Evolutionary conservation across 345 rosid genomes (phyloP).

Genomic region (Laguncularia racemosa): DNA sequence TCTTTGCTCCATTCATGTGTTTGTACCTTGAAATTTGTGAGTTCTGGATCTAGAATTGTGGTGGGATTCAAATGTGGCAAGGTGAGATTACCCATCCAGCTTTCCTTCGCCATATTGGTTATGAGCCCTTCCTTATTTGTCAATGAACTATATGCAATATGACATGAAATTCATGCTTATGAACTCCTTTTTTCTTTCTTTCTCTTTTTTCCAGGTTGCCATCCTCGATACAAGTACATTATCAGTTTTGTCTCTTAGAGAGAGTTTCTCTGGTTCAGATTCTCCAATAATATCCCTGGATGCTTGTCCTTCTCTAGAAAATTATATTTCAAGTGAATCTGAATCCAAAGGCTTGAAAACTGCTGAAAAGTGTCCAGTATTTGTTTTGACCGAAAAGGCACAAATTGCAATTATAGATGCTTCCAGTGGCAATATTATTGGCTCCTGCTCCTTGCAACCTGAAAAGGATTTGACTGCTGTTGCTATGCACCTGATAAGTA

Average conservation of each 20-base stretch:
- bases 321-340: slow-evolving; percentile 23
- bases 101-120: background rate
- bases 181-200: slow-evolving; percentile 6
- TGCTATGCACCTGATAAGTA: slow-evolving; percentile 67
- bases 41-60: slow-evolving; percentile 51
- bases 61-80: slow-evolving; percentile 77
- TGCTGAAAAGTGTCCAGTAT: slow-evolving; percentile 25
- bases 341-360: slow-evolving; percentile 23
- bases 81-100: slow-evolving; percentile 32
- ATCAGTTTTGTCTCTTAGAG: slow-evolving; percentile 54
- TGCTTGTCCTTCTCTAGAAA: slow-evolving; percentile 30
- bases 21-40: slow-evolving; percentile 38
- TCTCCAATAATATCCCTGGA: slow-evolving; percentile 53
- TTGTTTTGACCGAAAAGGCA: slow-evolving; percentile 59
- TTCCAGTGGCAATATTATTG: slow-evolving; percentile 36
- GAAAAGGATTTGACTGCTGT: slow-evolving; percentile 39
- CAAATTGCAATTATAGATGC: slow-evolving; percentile 47
- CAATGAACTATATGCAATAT: background rate
- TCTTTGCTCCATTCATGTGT: slow-evolving; percentile 55
- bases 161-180: background rate
- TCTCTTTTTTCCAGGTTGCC: slow-evolving; percentile 61
- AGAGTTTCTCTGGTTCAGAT: slow-evolving; percentile 38
- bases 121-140: background rate
- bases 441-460: slow-evolving; percentile 28
- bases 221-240: slow-evolving; percentile 53